Evolutionary conservation across 495 filamentous ascomycete species (phyloP), one percentile per base, ranked within the genome.

Genomic region (Astrocystis sublimbata): DNA sequence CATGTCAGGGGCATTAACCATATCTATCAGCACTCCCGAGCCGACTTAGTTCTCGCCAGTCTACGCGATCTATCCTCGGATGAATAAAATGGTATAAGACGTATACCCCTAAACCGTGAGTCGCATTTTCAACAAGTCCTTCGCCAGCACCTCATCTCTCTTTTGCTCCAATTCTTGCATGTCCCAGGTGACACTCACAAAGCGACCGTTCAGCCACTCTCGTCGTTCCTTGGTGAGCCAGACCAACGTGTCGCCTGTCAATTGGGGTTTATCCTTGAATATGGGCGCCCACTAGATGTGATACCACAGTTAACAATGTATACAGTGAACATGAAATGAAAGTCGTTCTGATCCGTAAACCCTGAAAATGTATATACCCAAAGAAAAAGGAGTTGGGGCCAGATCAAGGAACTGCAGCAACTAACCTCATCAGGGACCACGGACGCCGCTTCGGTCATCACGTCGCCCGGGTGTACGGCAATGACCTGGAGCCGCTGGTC

Each of bases 131-230:
- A 84, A 62, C 45, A 74, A 66, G 47, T 83, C 74, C 28, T 66
- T 66, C 28, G 71, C 46, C 3, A 82, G 73, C 58, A 82, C 78
- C 65, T 79, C 79, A 0, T 76, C 68, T 65, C 78, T 73, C 63
- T 56, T 74, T 17, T 31, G 63, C 60, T 77, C 58, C 12, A 83
- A 65, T 65, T 83, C 77, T 2, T 61, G 57, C 77, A 83, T 78
- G 63, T 83, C 79, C 80, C 79, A 84, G 5, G 43, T 73, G 45
- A 59, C 68, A 38, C 63, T 73, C 24, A 81, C 28, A 67, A 79
- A 85, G 51, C 83, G 65, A 2, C 83, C 83, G 46, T 66, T 72
- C 12, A 86, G 60, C 83, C 82, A 86, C n/a, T 75, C 70, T 43
- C 80, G 58, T 52, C 71, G 76, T 64, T 81, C 64, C 9, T 63